phyloP scores from a whole-genome alignment of 306 rosid genomes.

The Begonia fuchsioides region DNA sequence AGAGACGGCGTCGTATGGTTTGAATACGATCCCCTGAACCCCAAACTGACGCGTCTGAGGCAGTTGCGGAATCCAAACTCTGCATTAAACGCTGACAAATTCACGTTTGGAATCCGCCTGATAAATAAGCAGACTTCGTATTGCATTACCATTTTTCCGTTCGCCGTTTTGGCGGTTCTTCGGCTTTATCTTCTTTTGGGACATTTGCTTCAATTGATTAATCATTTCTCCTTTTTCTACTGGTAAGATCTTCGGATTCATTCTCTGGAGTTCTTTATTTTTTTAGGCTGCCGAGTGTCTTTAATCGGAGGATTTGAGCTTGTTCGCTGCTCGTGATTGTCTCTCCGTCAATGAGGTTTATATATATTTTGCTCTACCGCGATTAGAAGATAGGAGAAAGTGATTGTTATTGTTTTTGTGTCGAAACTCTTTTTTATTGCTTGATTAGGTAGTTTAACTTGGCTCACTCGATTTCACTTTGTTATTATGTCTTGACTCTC shows the following conservation, averaged over 20 bases:
- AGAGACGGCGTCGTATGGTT: conserved; percentile 7
- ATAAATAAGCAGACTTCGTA: conserved; percentile 12
- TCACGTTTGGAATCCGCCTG: conserved; percentile 25
- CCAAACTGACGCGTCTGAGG: conserved; percentile 22
- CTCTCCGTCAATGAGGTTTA: no score
- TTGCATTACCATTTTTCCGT: conserved; percentile 4
- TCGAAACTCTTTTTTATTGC: no score
- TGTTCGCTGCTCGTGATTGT: neutral
- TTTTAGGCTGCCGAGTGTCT: conserved; percentile 1
- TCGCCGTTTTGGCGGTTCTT: conserved; percentile 50
- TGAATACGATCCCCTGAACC: neutral
- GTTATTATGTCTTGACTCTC: no score
- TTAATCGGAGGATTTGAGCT: conserved; percentile 26
- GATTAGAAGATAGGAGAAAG: no score
- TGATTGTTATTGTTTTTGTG: no score
- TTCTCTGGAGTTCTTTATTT: conserved; percentile 4
- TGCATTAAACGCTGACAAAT: no score
- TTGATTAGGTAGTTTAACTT: no score
- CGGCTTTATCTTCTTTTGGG: conserved; percentile 37
- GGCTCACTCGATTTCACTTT: no score
- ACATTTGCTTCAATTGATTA: conserved; percentile 29
- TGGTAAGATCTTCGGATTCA: conserved; percentile 33
- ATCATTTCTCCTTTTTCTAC: conserved; percentile 8
- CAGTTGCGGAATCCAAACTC: conserved; percentile 21
- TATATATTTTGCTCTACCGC: no score